Evolutionary conservation across 23 red algal species (phyloP), one percentile per base, ranked within the genome.

Genomic region (Gracilaria domingensis): DNA sequence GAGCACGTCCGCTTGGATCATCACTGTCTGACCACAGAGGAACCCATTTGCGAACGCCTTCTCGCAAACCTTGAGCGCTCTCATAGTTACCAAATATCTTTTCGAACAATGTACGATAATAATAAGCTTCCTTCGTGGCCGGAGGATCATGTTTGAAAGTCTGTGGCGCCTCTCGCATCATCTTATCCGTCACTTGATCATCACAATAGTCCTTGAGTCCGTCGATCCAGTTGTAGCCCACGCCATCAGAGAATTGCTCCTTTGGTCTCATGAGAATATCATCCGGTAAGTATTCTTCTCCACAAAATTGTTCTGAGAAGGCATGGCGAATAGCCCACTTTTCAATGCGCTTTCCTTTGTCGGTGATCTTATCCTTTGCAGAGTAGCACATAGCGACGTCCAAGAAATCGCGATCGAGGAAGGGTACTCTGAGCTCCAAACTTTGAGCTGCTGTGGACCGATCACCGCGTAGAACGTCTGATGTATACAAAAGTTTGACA

Each of bases 201-300:
- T 75, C 97, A 81, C 91, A 95, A 71, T 89, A 84, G 28, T 94
- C 91, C 28, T 96, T 94, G 18, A 99, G 84, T 13, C 94, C 94
- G 44, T 99, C 97, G 28, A 99, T 96, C 97, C 97, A 99, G 80
- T 95, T 96, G 47, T 74, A 94, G 53, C 84, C 93, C 45, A 90
- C 91, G 40, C 97, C 97, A 39, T 99, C 97, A 6, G 88, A 96
- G 77, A 96, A 96, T 75, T 96, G 93, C 79, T 96, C 97, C 81
- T 99, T 99, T 76, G 93, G 91, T 54, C 97, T 82, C 94, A 89
- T 93, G 33, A 99, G 65, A 59, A 99, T 95, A 75, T 99, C 97
- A 45, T 91, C 83, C 0, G 94, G 94, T 33, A 99, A 87, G 44
- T 88, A 83, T 45, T 93, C 60, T 14, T 71, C 84, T 29, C 86